A percentile compares a stretch with the other conserved stretches of the same genome.
phyloP scores from a whole-genome alignment of 768 basidiomycete species.

The Myochromella boudieri region DNA sequence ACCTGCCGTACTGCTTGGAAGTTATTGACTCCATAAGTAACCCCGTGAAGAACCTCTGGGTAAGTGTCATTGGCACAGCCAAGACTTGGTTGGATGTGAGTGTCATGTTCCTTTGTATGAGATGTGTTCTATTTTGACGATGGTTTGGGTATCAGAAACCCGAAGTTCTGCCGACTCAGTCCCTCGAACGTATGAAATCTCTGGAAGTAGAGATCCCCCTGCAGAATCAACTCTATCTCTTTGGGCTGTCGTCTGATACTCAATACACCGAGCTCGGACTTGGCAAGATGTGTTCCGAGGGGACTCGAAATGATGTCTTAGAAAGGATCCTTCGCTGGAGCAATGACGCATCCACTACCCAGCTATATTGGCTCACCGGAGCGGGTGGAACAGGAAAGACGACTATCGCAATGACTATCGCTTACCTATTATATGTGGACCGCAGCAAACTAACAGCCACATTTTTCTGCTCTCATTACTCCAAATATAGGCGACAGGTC shows the following conservation, averaged over 20 bases:
- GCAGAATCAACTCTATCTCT: conserved; percentile 9
- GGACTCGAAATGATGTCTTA: conserved; percentile 14
- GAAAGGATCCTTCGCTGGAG: conserved; percentile 12
- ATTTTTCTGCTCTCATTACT: conserved; percentile 20
- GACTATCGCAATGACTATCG: conserved; percentile 16
- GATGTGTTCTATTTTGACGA: too few species aligned
- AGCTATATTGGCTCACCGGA: conserved; percentile 21
- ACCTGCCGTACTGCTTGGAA: conserved; percentile 13
- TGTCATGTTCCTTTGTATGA: too few species aligned
- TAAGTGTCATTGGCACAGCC: conserved; percentile 3
- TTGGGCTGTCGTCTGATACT: conserved; percentile 12
- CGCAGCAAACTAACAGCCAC: conserved; percentile 16
- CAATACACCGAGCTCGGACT: conserved; percentile 10
- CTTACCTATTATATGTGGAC: conserved; percentile 13
- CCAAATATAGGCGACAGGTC: conserved; percentile 13
- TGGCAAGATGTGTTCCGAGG: conserved; percentile 13
- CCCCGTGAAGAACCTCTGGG: conserved; percentile 7
- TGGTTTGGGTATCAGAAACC: not conserved
- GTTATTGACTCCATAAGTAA: conserved; percentile 12
- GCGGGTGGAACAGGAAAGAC: conserved; percentile 22
- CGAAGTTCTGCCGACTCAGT: not conserved
- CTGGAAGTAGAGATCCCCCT: conserved; percentile 1
- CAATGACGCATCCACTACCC: conserved; percentile 8
- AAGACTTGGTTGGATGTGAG: conserved; percentile 11
- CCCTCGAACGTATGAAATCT: not conserved